Evolutionary conservation across 495 filamentous ascomycete genomes (phyloP), one percentile per base, ranked within the genome.

Genomic region (Cercophora newfieldiana): DNA sequence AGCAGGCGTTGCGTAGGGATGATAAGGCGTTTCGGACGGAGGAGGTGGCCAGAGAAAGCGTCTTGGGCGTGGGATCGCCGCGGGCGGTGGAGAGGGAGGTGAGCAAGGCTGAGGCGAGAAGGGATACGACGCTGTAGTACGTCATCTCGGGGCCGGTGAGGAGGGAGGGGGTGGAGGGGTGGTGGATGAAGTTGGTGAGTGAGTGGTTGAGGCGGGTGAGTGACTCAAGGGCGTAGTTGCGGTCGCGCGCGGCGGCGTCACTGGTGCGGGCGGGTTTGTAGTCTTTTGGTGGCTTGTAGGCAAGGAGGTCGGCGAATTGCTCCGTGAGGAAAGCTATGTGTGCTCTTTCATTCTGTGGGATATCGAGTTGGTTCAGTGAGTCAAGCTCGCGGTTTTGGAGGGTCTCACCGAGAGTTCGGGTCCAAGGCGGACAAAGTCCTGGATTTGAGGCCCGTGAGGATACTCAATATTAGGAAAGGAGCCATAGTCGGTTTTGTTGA

Each of bases 401-500:
- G 24, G 3, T 0, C 78, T 55, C 70, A 85, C 81, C 63, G 83
- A 81, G 37, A 79, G 82, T 7, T 74, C 76, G 1, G 82, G 82
- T 12, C 77, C 79, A 24, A 78, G 74, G 51, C 75, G 69, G 29
- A 79, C 67, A 21, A 80, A 75, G 21, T 80, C 74, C 48, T 80
- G 75, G 21, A 83, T 74, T 4, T 75, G 66, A 4, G 69, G 54
- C 0, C 74, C 71, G 10, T 73, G 58, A 4, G 61, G 64, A n/a
- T 71, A 74, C 50, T 80, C 77, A 50, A 80, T 77, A 26, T 80
- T 78, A 7, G 80, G 73, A 48, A 83, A 76, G 0, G 75, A 67
- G 1, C 73, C 69, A 53, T 85, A 84, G 67, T 85, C 82, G 1
- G 77, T 79, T 7, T 70, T 74, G 65, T 81, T 77, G 12, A 74